Conservation (phyloP, 305 asterid species). For the Solanum hybrid region DNA sequence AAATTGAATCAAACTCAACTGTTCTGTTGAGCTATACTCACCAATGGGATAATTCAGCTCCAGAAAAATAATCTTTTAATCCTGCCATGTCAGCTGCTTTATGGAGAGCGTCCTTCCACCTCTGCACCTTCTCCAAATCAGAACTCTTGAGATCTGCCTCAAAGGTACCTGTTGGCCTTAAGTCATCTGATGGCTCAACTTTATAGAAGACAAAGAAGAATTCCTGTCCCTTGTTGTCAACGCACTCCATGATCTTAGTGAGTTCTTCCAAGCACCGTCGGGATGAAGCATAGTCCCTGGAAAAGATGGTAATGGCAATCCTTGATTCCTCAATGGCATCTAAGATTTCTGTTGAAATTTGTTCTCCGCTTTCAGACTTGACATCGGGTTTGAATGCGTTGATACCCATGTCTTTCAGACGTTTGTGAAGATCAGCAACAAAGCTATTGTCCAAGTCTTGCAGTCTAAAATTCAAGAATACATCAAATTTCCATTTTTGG, state of each 20-base stretch:
- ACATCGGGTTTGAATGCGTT: too few relatives aligned
- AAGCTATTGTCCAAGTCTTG: too few relatives aligned
- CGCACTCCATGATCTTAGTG: neutral
- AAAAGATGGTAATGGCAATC: neutral
- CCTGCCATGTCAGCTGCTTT: neutral
- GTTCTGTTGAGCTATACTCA: neutral
- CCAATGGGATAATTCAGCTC: neutral
- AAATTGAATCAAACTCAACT: neutral
- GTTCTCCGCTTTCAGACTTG: neutral
- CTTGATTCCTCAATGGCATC: neutral
- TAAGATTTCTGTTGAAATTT: neutral
- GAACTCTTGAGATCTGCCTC: neutral
- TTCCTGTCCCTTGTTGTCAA: neutral
- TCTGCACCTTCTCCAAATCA: neutral
- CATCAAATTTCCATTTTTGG: too few relatives aligned
- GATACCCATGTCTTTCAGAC: too few relatives aligned
- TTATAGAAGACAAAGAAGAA: neutral
- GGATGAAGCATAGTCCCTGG: neutral
- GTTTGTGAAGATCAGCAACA: too few relatives aligned
- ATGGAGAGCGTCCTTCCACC: neutral
- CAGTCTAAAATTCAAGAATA: too few relatives aligned
- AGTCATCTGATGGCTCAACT: neutral
- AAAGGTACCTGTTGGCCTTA: rapidly evolving
- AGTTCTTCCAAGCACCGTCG: neutral
- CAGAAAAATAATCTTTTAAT: neutral